Evolutionary conservation across 805 yeast genomes (phyloP).

Genomic region (Starmerella scarabaei): DNA sequence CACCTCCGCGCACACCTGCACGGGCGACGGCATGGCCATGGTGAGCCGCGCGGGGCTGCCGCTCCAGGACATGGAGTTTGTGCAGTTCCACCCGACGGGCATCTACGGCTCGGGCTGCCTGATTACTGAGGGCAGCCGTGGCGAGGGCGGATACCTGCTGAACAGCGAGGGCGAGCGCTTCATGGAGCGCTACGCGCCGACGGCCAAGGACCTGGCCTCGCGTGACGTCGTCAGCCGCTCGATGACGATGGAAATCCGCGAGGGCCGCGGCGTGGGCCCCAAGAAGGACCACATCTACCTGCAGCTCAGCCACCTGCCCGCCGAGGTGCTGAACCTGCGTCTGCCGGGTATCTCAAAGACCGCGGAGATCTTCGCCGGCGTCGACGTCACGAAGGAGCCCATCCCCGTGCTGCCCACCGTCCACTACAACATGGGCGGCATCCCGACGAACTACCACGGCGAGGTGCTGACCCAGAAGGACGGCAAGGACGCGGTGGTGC

Average conservation of each 20-base stretch:
- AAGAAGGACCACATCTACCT: slow-evolving; percentile 87
- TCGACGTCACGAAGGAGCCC: slow-evolving; percentile 97
- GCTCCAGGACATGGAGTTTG: slow-evolving; percentile 90
- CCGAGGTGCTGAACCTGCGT: slow-evolving; percentile 83
- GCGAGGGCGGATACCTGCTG: slow-evolving; percentile 97
- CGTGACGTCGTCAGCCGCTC: slow-evolving; percentile 98
- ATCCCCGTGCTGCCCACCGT: slow-evolving; percentile 97
- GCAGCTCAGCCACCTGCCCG: slow-evolving; percentile 89
- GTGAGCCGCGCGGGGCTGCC: slow-evolving; percentile 97
- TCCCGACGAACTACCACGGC: slow-evolving; percentile 95
- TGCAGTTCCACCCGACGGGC: slow-evolving; percentile 99
- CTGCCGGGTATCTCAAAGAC: slow-evolving; percentile 99
- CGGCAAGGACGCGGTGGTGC: slow-evolving; percentile 83
- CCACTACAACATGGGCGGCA: slow-evolving; percentile 99
- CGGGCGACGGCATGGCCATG: slow-evolving; percentile 99
- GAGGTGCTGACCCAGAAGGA: slow-evolving; percentile 67
- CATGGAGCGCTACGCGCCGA: slow-evolving; percentile 99
- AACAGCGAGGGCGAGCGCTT: slow-evolving; percentile 98
- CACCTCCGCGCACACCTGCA: slow-evolving; percentile 98
- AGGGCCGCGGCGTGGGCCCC: slow-evolving; percentile 98
- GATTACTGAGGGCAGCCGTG: slow-evolving; percentile 99
- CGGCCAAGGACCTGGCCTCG: slow-evolving; percentile 95
- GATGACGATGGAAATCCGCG: slow-evolving; percentile 95
- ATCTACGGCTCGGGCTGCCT: slow-evolving; percentile 97
- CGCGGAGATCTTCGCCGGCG: slow-evolving; percentile 97